A percentile compares a stretch with the other conserved stretches of the same genome.
Conservation (phyloP, 257 asterid species). For the Salvia miltiorrhiza region DNA sequence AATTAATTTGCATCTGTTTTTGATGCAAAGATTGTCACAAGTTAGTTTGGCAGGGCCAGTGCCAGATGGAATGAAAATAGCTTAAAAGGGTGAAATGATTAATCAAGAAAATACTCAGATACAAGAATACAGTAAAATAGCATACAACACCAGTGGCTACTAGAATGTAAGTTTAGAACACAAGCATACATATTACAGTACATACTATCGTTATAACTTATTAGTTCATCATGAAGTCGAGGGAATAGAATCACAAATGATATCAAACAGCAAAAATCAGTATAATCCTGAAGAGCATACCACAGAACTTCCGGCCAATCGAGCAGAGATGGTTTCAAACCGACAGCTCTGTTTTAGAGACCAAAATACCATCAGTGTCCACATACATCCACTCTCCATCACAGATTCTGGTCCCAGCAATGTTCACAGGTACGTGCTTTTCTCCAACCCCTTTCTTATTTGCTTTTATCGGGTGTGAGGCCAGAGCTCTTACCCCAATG, state of each 20-base stretch:
- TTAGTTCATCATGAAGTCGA: neutral
- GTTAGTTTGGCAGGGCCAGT: neutral
- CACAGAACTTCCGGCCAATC: neutral
- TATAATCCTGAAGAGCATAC: conserved; percentile 1
- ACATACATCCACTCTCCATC: conserved; percentile 56
- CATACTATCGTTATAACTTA: neutral
- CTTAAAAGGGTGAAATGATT: neutral
- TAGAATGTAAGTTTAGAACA: neutral
- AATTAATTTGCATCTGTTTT: neutral
- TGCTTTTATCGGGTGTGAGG: conserved; percentile 47
- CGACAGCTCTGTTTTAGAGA: conserved; percentile 28
- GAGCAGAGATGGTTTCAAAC: conserved; percentile 23
- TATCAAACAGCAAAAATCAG: conserved; percentile 8
- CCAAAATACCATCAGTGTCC: conserved; percentile 44
- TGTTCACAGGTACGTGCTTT: conserved; percentile 37
- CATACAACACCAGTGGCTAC: neutral
- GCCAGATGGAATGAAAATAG: neutral
- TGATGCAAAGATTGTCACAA: neutral
- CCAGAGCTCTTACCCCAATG: conserved; percentile 50
- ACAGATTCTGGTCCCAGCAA: conserved; percentile 45
- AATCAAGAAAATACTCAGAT: neutral
- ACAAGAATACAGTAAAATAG: neutral
- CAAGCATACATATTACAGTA: neutral
- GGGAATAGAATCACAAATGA: neutral
- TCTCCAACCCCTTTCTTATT: conserved; percentile 47